These are phyloP conservation scores for Metschnikowia corniflorae DNA, from an alignment of 805 yeast species.

Conservation along the genomic window DNA sequence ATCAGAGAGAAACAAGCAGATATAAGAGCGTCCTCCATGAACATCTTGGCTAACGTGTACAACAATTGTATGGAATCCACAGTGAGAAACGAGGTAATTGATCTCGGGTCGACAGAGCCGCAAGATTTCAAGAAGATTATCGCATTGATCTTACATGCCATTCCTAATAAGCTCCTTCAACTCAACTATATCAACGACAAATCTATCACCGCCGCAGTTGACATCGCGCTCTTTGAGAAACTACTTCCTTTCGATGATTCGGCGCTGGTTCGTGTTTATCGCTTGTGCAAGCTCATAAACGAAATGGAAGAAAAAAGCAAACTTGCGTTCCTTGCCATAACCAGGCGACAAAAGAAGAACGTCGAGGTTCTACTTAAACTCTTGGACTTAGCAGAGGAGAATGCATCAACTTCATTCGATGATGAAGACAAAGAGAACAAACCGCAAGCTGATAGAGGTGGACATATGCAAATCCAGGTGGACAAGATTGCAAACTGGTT, in stretches of 20 bases:
- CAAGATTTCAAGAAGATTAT: slow-evolving; percentile 26
- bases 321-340: slow-evolving; percentile 64
- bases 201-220: slow-evolving; percentile 63
- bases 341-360: slow-evolving; percentile 62
- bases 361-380: slow-evolving; percentile 49
- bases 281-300: slow-evolving; percentile 49
- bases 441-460: slow-evolving; percentile 3
- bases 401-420: slow-evolving; percentile 18
- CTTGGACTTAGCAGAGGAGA: slow-evolving; percentile 47
- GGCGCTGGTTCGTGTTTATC: slow-evolving; percentile 44
- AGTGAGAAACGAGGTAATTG: slow-evolving; percentile 18
- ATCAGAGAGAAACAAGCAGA: slow-evolving; percentile 67
- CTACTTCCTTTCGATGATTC: slow-evolving; percentile 53
- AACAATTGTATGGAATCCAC: slow-evolving; percentile 37
- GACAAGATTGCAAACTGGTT: slow-evolving; percentile 63
- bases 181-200: slow-evolving; percentile 72
- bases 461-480: slow-evolving; percentile 30
- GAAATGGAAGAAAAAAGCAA: slow-evolving; percentile 55
- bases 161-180: slow-evolving; percentile 65
- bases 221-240: slow-evolving; percentile 54
- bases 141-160: slow-evolving; percentile 35
- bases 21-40: slow-evolving; percentile 59
- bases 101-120: slow-evolving; percentile 28
- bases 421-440: slow-evolving; percentile 23
- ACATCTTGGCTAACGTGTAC: slow-evolving; percentile 53